These are phyloP conservation scores for Cenchrus purpureus DNA, from an alignment of 176 grass and related monocot genomes.

Conservation along the genomic window DNA sequence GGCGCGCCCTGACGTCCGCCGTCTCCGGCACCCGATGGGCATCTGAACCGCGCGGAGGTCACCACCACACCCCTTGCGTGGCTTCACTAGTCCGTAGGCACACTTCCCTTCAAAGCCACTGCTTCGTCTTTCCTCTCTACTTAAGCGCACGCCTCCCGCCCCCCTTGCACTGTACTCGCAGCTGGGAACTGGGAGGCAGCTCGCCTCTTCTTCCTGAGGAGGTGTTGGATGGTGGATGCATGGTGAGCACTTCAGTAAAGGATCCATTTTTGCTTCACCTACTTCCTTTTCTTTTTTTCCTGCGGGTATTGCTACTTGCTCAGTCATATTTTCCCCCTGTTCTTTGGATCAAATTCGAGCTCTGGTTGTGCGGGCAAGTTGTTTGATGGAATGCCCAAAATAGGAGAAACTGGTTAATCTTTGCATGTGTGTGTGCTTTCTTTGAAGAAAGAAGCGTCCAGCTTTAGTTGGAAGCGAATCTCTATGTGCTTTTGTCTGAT, in stretches of 20 bases:
- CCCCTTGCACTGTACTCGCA: background rate
- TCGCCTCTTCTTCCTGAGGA: background rate
- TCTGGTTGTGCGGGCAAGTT: background rate
- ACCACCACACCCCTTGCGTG: background rate
- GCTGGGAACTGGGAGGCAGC: background rate
- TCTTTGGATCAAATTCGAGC: background rate
- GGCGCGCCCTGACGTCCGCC: background rate
- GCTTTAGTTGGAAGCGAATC: background rate
- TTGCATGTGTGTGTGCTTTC: background rate
- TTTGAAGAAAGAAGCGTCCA: no score
- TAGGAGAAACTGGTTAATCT: background rate
- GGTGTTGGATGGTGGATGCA: constrained; percentile 4
- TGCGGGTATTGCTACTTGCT: no score
- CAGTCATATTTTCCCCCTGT: background rate
- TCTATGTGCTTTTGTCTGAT: background rate
- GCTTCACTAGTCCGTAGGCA: constrained; percentile 12
- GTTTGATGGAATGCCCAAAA: constrained; percentile 26
- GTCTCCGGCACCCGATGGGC: no score
- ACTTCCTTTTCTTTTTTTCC: no score
- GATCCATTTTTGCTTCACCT: background rate
- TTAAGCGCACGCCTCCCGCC: constrained; percentile 2
- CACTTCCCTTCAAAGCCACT: constrained; percentile 56
- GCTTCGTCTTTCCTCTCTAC: constrained; percentile 43
- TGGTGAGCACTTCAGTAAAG: constrained; percentile 30
- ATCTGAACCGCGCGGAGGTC: no score